A percentile compares a stretch with the other conserved stretches of the same genome.
Evolutionary conservation across 2,329 filamentous ascomycete species (phyloP).

Genomic region (Thielaviopsis ethacetica): DNA sequence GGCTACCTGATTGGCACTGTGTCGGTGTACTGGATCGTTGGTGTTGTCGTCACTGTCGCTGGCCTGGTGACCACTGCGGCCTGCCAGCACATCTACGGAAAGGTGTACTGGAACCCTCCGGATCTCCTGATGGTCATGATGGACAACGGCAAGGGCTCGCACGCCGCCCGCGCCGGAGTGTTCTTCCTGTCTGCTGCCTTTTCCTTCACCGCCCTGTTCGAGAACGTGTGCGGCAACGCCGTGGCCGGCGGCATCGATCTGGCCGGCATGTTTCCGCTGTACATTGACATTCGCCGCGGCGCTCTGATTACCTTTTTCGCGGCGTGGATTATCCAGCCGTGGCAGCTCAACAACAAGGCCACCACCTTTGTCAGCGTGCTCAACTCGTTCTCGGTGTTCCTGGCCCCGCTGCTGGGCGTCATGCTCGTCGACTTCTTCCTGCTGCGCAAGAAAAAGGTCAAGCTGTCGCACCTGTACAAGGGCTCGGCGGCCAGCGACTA

Average conservation of each 20-base stretch:
- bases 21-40: slow-evolving; percentile 17
- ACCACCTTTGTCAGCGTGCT: slow-evolving; percentile 17
- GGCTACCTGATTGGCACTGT: slow-evolving; percentile 16
- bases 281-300: slow-evolving; percentile 18
- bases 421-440: slow-evolving; percentile 19
- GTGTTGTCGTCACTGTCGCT: slow-evolving; percentile 16
- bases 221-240: slow-evolving; percentile 18
- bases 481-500: slow-evolving; percentile 21
- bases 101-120: slow-evolving; percentile 13
- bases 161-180: slow-evolving; percentile 15
- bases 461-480: slow-evolving; percentile 23
- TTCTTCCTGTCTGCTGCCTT: slow-evolving; percentile 17
- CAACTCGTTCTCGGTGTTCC: slow-evolving; percentile 18
- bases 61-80: slow-evolving; percentile 17
- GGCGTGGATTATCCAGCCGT: slow-evolving; percentile 17
- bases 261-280: slow-evolving; percentile 16
- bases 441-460: slow-evolving; percentile 21
- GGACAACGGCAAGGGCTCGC: slow-evolving; percentile 15
- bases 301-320: slow-evolving; percentile 15
- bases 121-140: slow-evolving; percentile 15
- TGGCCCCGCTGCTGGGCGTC: slow-evolving; percentile 18
- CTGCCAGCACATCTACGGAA: slow-evolving; percentile 15
- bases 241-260: slow-evolving; percentile 18
- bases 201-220: slow-evolving; percentile 16
- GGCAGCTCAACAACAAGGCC: slow-evolving; percentile 18